Base-by-base conservation (phyloP, 75 land plant species). In the Adiantum capillusveneris region DNA sequence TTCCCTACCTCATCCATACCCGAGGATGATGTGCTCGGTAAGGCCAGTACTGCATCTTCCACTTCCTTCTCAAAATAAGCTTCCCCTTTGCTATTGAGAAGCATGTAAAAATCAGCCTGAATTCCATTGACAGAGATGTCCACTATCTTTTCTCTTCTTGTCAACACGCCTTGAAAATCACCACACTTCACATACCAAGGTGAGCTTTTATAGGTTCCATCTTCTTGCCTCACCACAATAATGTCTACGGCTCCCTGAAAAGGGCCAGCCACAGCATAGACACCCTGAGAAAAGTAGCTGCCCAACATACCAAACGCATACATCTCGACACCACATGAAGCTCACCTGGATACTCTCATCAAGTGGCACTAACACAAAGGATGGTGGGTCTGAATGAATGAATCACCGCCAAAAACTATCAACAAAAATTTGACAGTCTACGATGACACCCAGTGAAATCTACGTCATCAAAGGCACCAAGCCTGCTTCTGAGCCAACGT, bases 151-250 rank as follows among this genome's bases (percentile, higher is more conserved):
- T 90, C 91, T 39, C 66, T 64, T 2, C 82, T 65, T 65, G 83
- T 90, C 58, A 90, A 67, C 24, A 86, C 98, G 11, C 96, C 97
- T 58, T 90, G 96, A 65, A 90, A 90, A 51, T 94, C 92, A 0
- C 98, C 98, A 66, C 90, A 94, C 49, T 68, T 76, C 11, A 94
- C 91, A 73, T 90, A 94, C 98, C 98, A 94, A 53, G 98, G 98
- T 0, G 96, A 74, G 53, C 80, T 77, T 59, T 90, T 94, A 64
- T 81, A 94, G 58, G 80, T 76, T 18, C 98, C 98, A 72, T 94
- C 98, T 18, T 59, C 81, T 71, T 94, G 98, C 60, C 86, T 61
- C 11, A 94, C 96, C 1, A 90, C 98, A 29, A 94, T 75, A 25
- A 94, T 86, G 64, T 94, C 98, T 12, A 94, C 91, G 12, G 91